Percentiles rank a stretch among this genome's conserved stretches.
phyloP scores from a whole-genome alignment of 1,139 yeast genomes.

The Debaryomyces subglobosus region DNA sequence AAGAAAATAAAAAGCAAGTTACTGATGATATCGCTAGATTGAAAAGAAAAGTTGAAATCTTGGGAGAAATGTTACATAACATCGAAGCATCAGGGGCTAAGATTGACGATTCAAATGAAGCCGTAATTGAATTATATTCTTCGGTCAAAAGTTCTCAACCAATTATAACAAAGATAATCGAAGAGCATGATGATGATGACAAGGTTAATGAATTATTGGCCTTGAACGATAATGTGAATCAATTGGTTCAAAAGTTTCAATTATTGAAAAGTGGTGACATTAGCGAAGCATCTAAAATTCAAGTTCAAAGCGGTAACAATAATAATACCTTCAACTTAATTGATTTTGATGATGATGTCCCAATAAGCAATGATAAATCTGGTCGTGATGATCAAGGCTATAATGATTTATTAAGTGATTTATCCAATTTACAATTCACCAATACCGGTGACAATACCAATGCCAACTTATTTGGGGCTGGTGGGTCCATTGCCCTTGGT shows the following conservation, averaged over 20 bases:
- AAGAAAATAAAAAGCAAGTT: conserved; percentile 74
- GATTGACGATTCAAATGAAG: conserved; percentile 64
- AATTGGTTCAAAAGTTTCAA: conserved; percentile 67
- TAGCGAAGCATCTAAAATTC: conserved; percentile 61
- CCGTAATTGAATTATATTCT: conserved; percentile 74
- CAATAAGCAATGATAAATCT: conserved; percentile 38
- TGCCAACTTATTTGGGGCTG: conserved; percentile 49
- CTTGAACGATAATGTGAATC: conserved; percentile 77
- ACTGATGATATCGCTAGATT: conserved; percentile 84
- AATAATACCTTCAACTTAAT: conserved; percentile 61
- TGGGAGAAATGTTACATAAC: conserved; percentile 81
- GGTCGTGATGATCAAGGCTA: conserved; percentile 50
- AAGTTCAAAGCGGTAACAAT: conserved; percentile 39
- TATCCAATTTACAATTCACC: conserved; percentile 62
- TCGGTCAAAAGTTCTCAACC: conserved; percentile 87
- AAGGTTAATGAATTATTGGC: conserved; percentile 67
- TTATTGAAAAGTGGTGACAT: conserved; percentile 67
- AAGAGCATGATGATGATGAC: conserved; percentile 62
- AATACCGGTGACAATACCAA: conserved; percentile 32
- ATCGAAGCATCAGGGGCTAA: conserved; percentile 51
- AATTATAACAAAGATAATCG: conserved; percentile 81
- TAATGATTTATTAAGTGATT: conserved; percentile 72
- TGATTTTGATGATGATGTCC: conserved; percentile 66
- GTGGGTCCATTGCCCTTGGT: conserved; percentile 49
- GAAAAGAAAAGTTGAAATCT: conserved; percentile 84